Base-by-base conservation (phyloP, 257 asterid species). In the Solanum raphanifolium region DNA sequence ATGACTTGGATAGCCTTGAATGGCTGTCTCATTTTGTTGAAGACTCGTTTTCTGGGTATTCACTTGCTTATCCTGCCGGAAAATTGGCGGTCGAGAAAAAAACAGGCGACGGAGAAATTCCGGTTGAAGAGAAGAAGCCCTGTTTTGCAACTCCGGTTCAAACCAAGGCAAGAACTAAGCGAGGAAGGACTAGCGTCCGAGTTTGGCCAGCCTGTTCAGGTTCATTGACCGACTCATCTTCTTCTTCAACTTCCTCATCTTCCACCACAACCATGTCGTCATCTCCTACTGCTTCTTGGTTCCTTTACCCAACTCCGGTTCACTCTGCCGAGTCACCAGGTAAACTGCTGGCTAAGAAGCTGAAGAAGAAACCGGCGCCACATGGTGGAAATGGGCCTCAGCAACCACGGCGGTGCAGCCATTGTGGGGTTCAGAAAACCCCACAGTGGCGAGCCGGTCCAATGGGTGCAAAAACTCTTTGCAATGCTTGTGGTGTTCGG, bases 361-460 rank as follows among this genome's bases (percentile, higher is more conserved):
- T 39, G 84, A 93, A 88, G 84, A 91, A 58, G 81, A 92, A 89
- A 75, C 36, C 87, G 18, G 62, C 34, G 87, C 52, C 11, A 87
- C 76, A 79, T 1, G 90, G 87, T 52, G 92, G 88, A 9, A 91
- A 76, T 2, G 89, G 72, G 32, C 87, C 86, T 13, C 96, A 91
- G 87, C 96, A 91, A 89, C 90, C 97, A 38, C 86, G 98, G 88
- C 91, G 97, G 90, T 97, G 99, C 92, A 92, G 91, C 90, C 99
- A 97, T 58, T 97, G 99, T 91, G 98, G 98, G 62, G 98, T 95
- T 20, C 96, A 96, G 11, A 96, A 94, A 90, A 96, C 99, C 15
- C 98, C 99, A 25, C 99, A 96, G 92, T 96, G 99, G 99, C 91
- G 98, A 88, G 98, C 98, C 41, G 99, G 99, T 0, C 99, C 99